Conservation (phyloP, 1,284 basidiomycete species). For the Sparassis latifolia region DNA sequence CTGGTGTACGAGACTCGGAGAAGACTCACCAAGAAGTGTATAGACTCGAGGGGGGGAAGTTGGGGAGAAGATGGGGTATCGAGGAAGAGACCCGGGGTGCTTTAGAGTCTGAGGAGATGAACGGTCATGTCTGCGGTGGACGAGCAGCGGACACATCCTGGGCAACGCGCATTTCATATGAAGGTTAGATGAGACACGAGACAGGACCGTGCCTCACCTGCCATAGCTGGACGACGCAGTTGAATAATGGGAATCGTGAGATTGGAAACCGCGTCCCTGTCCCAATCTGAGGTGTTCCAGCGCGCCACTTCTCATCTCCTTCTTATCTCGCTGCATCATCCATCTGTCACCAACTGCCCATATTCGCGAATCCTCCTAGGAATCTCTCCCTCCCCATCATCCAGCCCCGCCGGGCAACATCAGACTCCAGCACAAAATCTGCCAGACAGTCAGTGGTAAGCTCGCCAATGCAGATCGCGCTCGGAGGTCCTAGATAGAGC, state of each 20-base stretch:
- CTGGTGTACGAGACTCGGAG: neutral
- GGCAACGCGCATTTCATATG: conserved; percentile 20
- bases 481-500: conserved; percentile 6
- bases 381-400: conserved; percentile 9
- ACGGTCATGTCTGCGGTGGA: conserved; percentile 20
- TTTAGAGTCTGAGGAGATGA: conserved; percentile 20
- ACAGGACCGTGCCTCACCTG: conserved; percentile 20
- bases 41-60: neutral
- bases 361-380: conserved; percentile 14
- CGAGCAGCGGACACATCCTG: conserved; percentile 16
- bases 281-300: conserved; percentile 8
- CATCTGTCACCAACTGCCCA: conserved; percentile 7
- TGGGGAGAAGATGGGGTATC: neutral
- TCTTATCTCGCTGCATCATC: conserved; percentile 17
- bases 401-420: conserved; percentile 4
- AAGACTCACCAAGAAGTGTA: conserved; percentile 1
- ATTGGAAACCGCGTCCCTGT: conserved; percentile 8
- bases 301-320: conserved; percentile 16
- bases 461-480: conserved; percentile 1
- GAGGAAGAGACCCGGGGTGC: conserved; percentile 12
- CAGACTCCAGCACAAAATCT: neutral
- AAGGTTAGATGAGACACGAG: conserved; percentile 20
- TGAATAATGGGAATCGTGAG: conserved; percentile 11
- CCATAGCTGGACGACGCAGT: conserved; percentile 12
- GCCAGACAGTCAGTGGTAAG: neutral